Evolutionary conservation across 768 basidiomycete genomes (phyloP).

Genomic region (Rhodotorula paludigena): DNA sequence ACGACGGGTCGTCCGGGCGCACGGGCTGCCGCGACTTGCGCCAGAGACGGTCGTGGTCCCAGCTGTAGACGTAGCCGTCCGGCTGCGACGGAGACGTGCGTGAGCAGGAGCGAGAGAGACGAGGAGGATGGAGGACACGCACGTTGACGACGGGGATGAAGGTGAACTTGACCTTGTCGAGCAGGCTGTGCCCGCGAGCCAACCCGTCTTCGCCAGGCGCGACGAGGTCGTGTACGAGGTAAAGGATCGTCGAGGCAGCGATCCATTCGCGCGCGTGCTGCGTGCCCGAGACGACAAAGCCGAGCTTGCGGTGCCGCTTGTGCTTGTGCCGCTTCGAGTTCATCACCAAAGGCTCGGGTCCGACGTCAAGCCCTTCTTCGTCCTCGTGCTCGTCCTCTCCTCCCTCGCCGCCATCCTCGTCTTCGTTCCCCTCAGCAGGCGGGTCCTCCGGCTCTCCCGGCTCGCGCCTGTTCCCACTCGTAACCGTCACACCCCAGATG

Average conservation of each 20-base stretch:
- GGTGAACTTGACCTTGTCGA: slow-evolving; percentile 56
- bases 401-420: slow-evolving; percentile 29
- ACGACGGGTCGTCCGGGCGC: slow-evolving; percentile 41
- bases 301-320: slow-evolving; percentile 49
- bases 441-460: slow-evolving; percentile 43
- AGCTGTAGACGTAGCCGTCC: slow-evolving; percentile 61
- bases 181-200: slow-evolving; percentile 36
- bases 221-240: slow-evolving; percentile 67
- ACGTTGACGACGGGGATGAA: slow-evolving; percentile 56
- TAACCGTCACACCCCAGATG: slow-evolving; percentile 56
- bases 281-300: slow-evolving; percentile 65
- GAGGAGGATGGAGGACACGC: background rate
- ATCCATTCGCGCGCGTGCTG: slow-evolving; percentile 81
- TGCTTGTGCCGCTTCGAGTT: slow-evolving; percentile 18
- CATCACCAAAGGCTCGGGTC: background rate
- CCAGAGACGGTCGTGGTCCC: slow-evolving; percentile 67
- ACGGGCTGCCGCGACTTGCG: slow-evolving; percentile 59
- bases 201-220: slow-evolving; percentile 57
- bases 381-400: slow-evolving; percentile 37
- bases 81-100: background rate
- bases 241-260: slow-evolving; percentile 66
- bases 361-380: slow-evolving; percentile 13
- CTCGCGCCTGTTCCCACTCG: background rate
- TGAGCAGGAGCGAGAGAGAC: background rate
- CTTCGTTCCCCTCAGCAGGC: no score